phyloP scores from a whole-genome alignment of 129 eudicot species.

The Chrysanthemum seticuspe region DNA sequence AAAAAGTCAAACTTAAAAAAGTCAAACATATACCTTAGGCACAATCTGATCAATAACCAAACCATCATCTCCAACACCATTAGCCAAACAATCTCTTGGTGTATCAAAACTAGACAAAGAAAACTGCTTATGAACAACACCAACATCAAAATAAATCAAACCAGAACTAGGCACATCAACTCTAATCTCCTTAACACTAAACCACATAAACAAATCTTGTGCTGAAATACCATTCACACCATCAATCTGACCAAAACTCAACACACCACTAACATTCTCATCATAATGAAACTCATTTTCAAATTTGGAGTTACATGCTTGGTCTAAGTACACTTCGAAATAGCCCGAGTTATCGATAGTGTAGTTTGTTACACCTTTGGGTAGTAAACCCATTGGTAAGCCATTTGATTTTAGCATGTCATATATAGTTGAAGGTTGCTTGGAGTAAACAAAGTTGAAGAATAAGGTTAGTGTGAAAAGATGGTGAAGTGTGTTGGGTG shows the following conservation, averaged over 20 bases:
- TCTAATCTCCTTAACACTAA: constrained; percentile 69
- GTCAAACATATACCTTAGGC: constrained; percentile 40
- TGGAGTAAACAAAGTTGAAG: constrained; percentile 8
- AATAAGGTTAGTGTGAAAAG: constrained; percentile 30
- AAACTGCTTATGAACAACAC: constrained; percentile 88
- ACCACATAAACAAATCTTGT: constrained; percentile 90
- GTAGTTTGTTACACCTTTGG: constrained; percentile 69
- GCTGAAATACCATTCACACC: constrained; percentile 73
- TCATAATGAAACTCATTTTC: constrained; percentile 89
- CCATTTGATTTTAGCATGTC: constrained; percentile 56
- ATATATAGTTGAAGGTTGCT: constrained; percentile 47
- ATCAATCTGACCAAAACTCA: constrained; percentile 59
- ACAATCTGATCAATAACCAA: constrained; percentile 16
- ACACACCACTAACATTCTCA: constrained; percentile 57
- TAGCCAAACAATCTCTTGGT: constrained; percentile 80
- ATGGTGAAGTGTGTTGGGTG: constrained; percentile 7
- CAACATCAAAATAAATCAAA: constrained; percentile 83
- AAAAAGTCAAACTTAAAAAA: constrained; percentile 22
- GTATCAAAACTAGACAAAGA: constrained; percentile 75
- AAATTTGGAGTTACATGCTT: constrained; percentile 71
- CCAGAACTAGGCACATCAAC: constrained; percentile 93
- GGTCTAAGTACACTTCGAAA: constrained; percentile 66
- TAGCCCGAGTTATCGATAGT: constrained; percentile 53
- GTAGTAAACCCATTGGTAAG: constrained; percentile 72
- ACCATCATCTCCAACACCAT: constrained; percentile 17